phyloP scores from a whole-genome alignment of 257 asterid genomes.

The Salvia rosmarinus region DNA sequence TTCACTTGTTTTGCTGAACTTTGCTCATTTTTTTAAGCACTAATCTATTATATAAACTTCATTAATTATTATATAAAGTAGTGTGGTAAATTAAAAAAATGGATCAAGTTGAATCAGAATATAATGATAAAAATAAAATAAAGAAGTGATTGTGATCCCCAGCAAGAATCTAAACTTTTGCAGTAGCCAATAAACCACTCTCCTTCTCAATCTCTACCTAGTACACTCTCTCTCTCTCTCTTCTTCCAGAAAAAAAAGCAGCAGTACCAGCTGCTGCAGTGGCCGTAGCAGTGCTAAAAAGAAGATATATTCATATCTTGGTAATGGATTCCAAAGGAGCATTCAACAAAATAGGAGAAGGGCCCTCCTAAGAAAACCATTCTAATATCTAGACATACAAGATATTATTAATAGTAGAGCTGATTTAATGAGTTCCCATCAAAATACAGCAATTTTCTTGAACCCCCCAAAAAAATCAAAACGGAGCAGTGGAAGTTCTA shows the following conservation, averaged over 20 bases:
- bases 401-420: not conserved
- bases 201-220: not conserved
- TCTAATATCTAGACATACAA: not conserved
- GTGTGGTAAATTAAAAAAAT: too few species aligned
- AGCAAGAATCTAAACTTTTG: constrained; percentile 15
- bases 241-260: not conserved
- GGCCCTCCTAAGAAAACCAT: not conserved
- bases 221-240: not conserved
- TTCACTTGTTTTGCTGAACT: too few species aligned
- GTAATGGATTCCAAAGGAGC: constrained; percentile 8
- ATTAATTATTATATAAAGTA: too few species aligned
- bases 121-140: not conserved
- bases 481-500: constrained; percentile 64
- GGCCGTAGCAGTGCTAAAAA: not conserved
- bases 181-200: not conserved
- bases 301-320: not conserved
- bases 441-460: not conserved
- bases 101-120: not conserved
- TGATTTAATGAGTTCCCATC: not conserved
- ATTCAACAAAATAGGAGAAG: not conserved
- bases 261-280: not conserved
- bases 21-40: too few species aligned
- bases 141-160: not conserved
- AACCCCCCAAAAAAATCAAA: constrained; percentile 40
- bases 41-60: too few species aligned